Percentiles rank a stretch among this genome's conserved stretches.
Evolutionary conservation across 331 rosid genomes (phyloP).

Genomic region (Rhamnella rubrinervis): DNA sequence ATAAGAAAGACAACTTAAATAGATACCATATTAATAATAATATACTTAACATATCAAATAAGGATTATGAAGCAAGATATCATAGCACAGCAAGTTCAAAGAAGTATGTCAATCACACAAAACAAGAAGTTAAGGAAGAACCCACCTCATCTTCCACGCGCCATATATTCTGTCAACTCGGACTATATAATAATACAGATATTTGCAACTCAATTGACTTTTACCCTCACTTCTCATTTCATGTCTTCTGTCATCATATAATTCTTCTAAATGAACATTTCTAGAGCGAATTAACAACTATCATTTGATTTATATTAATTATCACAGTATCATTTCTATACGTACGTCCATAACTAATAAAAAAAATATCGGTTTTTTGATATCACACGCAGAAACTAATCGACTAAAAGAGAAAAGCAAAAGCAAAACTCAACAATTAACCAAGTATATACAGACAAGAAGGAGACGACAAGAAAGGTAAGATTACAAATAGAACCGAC

Average conservation of each 20-base stretch:
- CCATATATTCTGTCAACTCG: too few species aligned
- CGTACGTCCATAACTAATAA: background rate
- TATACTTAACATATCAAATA: conserved; percentile 6
- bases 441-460: background rate
- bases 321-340: background rate
- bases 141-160: too few species aligned
- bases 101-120: too few species aligned
- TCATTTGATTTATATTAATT: background rate
- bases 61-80: too few species aligned
- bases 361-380: background rate
- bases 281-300: background rate
- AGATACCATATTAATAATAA: background rate
- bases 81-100: too few species aligned
- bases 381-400: background rate
- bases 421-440: conserved; percentile 2
- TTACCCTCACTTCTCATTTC: background rate
- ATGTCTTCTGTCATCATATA: too few species aligned
- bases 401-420: background rate
- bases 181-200: too few species aligned
- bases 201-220: background rate
- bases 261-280: too few species aligned
- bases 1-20: background rate
- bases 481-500: background rate
- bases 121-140: background rate
- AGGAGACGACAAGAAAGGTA: background rate